A percentile compares a stretch with the other conserved stretches of the same genome.
phyloP scores from a whole-genome alignment of 306 rosid genomes.

The Prunus mira region DNA sequence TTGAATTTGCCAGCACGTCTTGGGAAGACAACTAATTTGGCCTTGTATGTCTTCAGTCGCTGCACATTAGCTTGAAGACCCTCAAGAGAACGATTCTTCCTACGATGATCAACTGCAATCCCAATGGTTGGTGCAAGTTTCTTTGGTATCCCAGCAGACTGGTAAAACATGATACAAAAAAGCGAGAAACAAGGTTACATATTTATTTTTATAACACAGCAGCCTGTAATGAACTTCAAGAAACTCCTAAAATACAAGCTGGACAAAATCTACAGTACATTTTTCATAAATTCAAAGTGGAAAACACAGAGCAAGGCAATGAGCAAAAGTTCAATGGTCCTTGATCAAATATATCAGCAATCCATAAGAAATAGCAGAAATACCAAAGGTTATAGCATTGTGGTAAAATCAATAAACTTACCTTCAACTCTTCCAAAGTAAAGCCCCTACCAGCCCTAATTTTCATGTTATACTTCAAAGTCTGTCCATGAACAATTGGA shows the following conservation, averaged over 20 bases:
- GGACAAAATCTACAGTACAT: neutral
- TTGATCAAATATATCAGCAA: neutral
- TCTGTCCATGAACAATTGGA: constrained; percentile 57
- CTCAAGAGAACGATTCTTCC: constrained; percentile 51
- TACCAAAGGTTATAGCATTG: neutral
- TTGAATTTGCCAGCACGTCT: constrained; percentile 48
- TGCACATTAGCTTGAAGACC: constrained; percentile 56
- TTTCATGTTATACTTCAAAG: constrained; percentile 61
- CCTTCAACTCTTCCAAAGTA: constrained; percentile 60
- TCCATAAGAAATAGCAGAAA: neutral
- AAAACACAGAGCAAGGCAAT: neutral
- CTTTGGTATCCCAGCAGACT: constrained; percentile 64
- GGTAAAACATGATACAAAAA: neutral
- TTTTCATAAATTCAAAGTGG: neutral
- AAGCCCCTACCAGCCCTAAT: constrained; percentile 61
- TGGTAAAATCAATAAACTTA: neutral
- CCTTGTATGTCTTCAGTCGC: constrained; percentile 59
- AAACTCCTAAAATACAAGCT: neutral
- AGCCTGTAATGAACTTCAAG: neutral
- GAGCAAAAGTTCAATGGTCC: neutral
- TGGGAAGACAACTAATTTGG: constrained; percentile 61
- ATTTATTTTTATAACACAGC: neutral
- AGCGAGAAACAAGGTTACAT: neutral
- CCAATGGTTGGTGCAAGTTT: constrained; percentile 55
- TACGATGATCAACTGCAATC: constrained; percentile 53